These are phyloP conservation scores for Paxillus rubicundulus DNA, from an alignment of 768 basidiomycete species.

Conservation along the genomic window DNA sequence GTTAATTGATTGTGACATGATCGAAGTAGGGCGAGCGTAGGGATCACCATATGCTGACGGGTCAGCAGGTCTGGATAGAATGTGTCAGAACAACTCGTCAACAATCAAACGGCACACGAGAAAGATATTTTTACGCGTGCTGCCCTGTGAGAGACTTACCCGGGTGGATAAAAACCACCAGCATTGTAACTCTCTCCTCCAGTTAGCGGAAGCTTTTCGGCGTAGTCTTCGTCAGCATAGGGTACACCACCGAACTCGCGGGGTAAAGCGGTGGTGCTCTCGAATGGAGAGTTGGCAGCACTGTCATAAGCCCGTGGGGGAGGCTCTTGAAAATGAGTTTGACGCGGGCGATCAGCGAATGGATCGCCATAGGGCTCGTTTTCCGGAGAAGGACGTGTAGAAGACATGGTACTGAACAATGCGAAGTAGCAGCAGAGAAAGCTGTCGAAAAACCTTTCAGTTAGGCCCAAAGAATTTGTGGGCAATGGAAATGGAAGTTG, in stretches of 20 bases:
- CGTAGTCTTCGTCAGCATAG: constrained; percentile 65
- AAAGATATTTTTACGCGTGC: neutral
- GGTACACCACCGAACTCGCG: constrained; percentile 46
- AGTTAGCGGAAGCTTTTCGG: constrained; percentile 77
- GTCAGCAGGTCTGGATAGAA: constrained; percentile 43
- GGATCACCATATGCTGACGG: constrained; percentile 68
- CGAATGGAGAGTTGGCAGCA: constrained; percentile 45
- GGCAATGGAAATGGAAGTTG: constrained; percentile 5
- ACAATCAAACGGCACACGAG: neutral
- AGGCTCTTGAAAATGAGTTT: constrained; percentile 58
- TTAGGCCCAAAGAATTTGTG: constrained; percentile 7
- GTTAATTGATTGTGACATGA: constrained; percentile 48
- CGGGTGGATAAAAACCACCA: constrained; percentile 69
- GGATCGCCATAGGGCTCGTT: constrained; percentile 54
- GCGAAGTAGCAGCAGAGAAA: neutral
- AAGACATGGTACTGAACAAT: constrained; percentile 22
- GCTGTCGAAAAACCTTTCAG: constrained; percentile 3
- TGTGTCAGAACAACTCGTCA: constrained; percentile 3
- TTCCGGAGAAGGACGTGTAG: constrained; percentile 16
- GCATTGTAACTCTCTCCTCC: constrained; percentile 51
- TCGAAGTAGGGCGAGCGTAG: constrained; percentile 52
- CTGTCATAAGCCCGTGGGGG: constrained; percentile 44
- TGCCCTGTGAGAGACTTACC: constrained; percentile 43
- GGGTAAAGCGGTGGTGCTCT: constrained; percentile 55
- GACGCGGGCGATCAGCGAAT: constrained; percentile 66